These are phyloP conservation scores for Lasiosphaeria hispida DNA, from an alignment of 495 filamentous ascomycete species.

Conservation along the genomic window DNA sequence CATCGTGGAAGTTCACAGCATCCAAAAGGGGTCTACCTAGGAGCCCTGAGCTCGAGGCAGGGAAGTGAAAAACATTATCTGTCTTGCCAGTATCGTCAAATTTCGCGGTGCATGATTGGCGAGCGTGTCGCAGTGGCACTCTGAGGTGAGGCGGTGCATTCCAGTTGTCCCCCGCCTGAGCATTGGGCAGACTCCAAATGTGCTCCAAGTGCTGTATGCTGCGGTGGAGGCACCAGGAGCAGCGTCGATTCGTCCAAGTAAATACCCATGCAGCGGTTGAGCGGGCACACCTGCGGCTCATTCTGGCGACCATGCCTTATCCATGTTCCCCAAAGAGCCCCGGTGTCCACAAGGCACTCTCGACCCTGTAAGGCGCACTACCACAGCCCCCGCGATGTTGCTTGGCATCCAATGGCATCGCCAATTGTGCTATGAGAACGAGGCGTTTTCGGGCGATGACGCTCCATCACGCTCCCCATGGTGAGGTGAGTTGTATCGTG, in stretches of 20 bases:
- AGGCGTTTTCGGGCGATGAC: conserved; percentile 14
- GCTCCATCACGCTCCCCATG: not conserved
- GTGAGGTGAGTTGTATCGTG: not conserved
- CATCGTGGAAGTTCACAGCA: too few relatives aligned
- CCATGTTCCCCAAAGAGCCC: not conserved
- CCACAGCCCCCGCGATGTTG: conserved; percentile 14
- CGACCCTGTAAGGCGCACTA: conserved; percentile 15
- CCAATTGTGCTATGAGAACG: conserved; percentile 1
- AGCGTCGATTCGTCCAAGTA: not conserved
- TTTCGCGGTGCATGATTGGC: too few relatives aligned
- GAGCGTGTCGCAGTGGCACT: too few relatives aligned
- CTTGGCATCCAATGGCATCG: not conserved
- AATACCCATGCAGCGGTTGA: not conserved
- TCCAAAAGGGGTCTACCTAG: too few relatives aligned
- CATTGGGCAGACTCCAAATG: too few relatives aligned
- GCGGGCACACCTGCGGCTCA: conserved; percentile 9
- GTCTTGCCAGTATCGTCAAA: too few relatives aligned
- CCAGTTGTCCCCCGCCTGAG: too few relatives aligned
- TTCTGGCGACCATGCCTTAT: not conserved
- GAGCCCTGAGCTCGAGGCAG: too few relatives aligned
- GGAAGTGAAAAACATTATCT: too few relatives aligned
- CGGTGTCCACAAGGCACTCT: conserved; percentile 15
- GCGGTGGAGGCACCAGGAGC: not conserved
- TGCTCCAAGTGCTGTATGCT: too few relatives aligned
- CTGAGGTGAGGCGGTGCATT: too few relatives aligned